Conservation (phyloP, 176 grass and related monocot species). For the Aegilops sharonensis region DNA sequence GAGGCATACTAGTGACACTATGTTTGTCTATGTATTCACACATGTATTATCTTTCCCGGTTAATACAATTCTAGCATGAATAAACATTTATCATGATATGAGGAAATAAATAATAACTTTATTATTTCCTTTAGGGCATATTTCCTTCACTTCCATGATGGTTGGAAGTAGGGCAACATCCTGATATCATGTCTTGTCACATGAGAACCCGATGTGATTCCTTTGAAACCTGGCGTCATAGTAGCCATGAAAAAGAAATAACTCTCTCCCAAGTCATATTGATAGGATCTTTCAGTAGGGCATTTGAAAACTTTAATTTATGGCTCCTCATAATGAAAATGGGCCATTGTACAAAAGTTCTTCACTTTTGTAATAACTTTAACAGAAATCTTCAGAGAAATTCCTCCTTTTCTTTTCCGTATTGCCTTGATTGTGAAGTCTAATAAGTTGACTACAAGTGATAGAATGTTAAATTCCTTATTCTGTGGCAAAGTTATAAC, state of each 20-base stretch:
- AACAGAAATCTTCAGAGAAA: not conserved
- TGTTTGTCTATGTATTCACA: too few relatives aligned
- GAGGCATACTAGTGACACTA: too few relatives aligned
- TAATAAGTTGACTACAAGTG: not conserved
- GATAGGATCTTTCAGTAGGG: not conserved
- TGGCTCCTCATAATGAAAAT: not conserved
- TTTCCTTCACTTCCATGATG: not conserved
- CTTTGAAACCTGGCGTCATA: not conserved
- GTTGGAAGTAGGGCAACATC: conserved; percentile 17
- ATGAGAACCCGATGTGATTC: not conserved
- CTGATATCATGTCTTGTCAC: not conserved
- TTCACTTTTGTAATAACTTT: not conserved
- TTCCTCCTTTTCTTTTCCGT: not conserved
- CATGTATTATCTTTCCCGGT: too few relatives aligned
- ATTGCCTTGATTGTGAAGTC: not conserved
- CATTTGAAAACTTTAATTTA: too few relatives aligned
- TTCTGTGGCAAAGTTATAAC: too few relatives aligned
- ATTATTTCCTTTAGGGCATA: too few relatives aligned
- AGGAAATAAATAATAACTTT: too few relatives aligned
- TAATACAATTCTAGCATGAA: too few relatives aligned
- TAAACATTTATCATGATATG: too few relatives aligned
- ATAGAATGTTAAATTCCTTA: not conserved
- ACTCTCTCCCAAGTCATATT: not conserved
- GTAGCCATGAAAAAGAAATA: not conserved
- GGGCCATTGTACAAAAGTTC: not conserved